phyloP scores from a whole-genome alignment of 441 rosid genomes.

The Populus hybrid region DNA sequence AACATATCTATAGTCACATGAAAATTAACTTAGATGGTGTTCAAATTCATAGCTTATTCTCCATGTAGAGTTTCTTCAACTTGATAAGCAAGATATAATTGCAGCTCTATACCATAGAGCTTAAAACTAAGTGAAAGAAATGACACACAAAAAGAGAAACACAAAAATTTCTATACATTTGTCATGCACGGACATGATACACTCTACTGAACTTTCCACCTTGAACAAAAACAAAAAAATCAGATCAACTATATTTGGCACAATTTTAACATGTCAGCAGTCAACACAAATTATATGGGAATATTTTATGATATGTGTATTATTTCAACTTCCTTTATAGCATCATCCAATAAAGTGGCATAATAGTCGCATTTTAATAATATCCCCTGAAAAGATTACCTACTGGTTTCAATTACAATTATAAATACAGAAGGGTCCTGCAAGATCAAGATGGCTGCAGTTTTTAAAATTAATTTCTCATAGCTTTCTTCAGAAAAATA shows the following conservation, averaged over 20 bases:
- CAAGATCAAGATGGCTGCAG: neutral
- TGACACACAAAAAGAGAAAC: neutral
- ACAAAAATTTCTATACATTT: neutral
- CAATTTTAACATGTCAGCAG: neutral
- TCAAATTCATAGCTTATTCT: neutral
- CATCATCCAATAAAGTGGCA: neutral
- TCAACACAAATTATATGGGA: neutral
- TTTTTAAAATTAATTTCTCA: neutral
- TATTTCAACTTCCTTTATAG: neutral
- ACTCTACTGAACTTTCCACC: neutral
- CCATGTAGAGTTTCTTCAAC: neutral
- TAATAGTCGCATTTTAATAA: neutral
- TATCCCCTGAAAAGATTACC: slow-evolving; percentile 7
- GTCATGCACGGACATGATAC: neutral
- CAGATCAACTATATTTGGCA: neutral
- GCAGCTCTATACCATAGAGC: neutral
- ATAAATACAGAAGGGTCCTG: neutral
- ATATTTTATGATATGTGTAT: neutral
- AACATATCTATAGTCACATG: slow-evolving; percentile 27
- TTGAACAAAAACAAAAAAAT: neutral
- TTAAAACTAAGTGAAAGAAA: neutral
- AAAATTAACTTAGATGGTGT: slow-evolving; percentile 1
- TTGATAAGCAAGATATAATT: neutral
- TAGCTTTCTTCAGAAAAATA: neutral
- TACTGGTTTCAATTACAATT: neutral